phyloP scores from a whole-genome alignment of 768 basidiomycete species.

The Hebeloma cylindrosporum region DNA sequence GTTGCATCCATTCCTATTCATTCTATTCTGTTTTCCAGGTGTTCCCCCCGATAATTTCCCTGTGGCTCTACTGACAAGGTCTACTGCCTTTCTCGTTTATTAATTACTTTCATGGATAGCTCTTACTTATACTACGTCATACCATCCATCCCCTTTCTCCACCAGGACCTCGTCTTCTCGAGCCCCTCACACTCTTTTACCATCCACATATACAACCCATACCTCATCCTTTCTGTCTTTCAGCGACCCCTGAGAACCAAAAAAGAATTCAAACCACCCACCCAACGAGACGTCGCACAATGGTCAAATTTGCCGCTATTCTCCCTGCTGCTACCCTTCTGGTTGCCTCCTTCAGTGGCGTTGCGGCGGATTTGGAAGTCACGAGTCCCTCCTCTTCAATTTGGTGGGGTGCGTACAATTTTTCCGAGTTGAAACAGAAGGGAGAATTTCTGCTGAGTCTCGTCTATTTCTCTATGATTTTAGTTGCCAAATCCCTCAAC shows the following conservation, averaged over 20 bases:
- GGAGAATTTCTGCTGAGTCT: too few relatives aligned
- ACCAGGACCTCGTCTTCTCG: conserved; percentile 4
- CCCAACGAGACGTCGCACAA: conserved; percentile 9
- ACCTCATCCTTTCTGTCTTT: neutral
- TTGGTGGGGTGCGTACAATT: conserved; percentile 61
- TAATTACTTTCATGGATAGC: too few relatives aligned
- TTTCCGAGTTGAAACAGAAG: neutral
- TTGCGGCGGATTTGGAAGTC: conserved; percentile 44
- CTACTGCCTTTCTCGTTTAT: too few relatives aligned
- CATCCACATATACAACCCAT: too few relatives aligned
- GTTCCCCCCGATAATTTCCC: too few relatives aligned
- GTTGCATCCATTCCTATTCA: too few relatives aligned
- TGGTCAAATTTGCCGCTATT: conserved; percentile 16
- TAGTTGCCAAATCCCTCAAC: conserved; percentile 62
- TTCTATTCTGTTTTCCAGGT: too few relatives aligned
- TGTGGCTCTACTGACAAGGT: too few relatives aligned
- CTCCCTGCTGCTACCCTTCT: conserved; percentile 29
- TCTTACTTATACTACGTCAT: too few relatives aligned
- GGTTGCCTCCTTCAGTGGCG: conserved; percentile 34
- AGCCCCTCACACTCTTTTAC: conserved; percentile 12
- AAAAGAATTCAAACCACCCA: neutral
- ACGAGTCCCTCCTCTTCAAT: conserved; percentile 41
- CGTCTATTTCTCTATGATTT: neutral
- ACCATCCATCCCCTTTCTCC: too few relatives aligned
- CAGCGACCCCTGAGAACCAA: neutral